These are phyloP conservation scores for Cutaneotrichosporon cavernicola DNA, from an alignment of 1,284 basidiomycete genomes.

Conservation along the genomic window DNA sequence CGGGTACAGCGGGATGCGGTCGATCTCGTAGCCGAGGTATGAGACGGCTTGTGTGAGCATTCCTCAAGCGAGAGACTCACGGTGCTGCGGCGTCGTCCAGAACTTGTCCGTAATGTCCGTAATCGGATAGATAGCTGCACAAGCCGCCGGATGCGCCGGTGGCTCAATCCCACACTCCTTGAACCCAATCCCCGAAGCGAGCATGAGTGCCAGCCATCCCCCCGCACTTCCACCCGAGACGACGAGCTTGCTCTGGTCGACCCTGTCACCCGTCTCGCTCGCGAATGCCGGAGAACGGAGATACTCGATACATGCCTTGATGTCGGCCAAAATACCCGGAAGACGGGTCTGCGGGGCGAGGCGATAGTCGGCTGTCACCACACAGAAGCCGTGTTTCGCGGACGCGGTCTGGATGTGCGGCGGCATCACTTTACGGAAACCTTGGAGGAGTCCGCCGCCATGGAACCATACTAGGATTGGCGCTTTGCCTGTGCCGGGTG, in stretches of 20 bases:
- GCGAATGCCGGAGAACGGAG: conserved; percentile 17
- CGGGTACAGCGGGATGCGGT: neutral
- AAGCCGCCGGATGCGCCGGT: conserved; percentile 12
- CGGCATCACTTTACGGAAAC: conserved; percentile 3
- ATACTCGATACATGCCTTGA: conserved; percentile 15
- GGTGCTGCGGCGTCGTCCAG: conserved; percentile 21
- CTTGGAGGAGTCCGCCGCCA: conserved; percentile 11
- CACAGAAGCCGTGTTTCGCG: conserved; percentile 18
- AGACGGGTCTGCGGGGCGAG: conserved; percentile 22
- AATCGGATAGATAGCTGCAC: conserved; percentile 21
- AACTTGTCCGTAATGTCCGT: conserved; percentile 19
- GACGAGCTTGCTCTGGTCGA: conserved; percentile 19
- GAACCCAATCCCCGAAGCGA: conserved; percentile 19
- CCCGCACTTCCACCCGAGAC: conserved; percentile 22
- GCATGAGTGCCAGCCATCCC: conserved; percentile 23
- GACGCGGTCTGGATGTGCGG: conserved; percentile 16
- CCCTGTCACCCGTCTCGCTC: conserved; percentile 8
- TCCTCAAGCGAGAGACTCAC: conserved; percentile 5
- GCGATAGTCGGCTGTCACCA: conserved; percentile 23
- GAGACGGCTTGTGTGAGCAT: conserved; percentile 1
- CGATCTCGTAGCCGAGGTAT: conserved; percentile 11
- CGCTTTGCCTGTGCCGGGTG: neutral
- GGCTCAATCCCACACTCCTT: conserved; percentile 14
- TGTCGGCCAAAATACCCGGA: conserved; percentile 20
- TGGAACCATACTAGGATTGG: conserved; percentile 19